Conservation (phyloP, 495 filamentous ascomycete genomes). For the Staphylotrichum tortipilum region DNA sequence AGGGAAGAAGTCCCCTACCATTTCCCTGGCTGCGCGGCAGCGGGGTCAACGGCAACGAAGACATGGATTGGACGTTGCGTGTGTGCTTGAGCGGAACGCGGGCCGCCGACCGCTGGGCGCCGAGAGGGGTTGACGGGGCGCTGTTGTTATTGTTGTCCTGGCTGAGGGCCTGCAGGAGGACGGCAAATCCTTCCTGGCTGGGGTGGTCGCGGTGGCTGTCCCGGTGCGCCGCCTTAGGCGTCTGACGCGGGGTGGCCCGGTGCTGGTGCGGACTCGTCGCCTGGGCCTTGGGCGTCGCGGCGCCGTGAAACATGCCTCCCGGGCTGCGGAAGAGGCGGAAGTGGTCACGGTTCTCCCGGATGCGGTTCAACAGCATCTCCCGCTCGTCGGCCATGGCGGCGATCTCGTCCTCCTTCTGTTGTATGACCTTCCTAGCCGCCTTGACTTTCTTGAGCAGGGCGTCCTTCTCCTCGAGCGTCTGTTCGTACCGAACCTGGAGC, state of each 20-base stretch:
- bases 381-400: constrained; percentile 59
- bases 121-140: constrained; percentile 53
- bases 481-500: constrained; percentile 44
- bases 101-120: constrained; percentile 31
- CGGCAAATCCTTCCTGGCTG: constrained; percentile 56
- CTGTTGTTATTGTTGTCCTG: constrained; percentile 60
- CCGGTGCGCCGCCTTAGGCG: constrained; percentile 35
- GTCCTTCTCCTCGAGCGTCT: constrained; percentile 56
- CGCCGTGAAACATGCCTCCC: constrained; percentile 46
- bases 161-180: constrained; percentile 67
- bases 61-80: constrained; percentile 64
- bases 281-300: constrained; percentile 45
- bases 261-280: constrained; percentile 40
- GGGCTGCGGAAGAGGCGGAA: constrained; percentile 58
- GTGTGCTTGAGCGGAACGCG: constrained; percentile 49
- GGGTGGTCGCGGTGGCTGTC: constrained; percentile 31
- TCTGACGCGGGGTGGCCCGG: constrained; percentile 39
- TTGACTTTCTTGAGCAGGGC: constrained; percentile 50
- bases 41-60: constrained; percentile 75
- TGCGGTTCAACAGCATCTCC: constrained; percentile 66
- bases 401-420: constrained; percentile 59
- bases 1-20: constrained; percentile 41
- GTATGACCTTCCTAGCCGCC: constrained; percentile 65
- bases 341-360: constrained; percentile 79
- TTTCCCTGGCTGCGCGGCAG: constrained; percentile 37